Conservation (phyloP, 1,139 yeast species). For the Yamadazyma epiphylla region DNA sequence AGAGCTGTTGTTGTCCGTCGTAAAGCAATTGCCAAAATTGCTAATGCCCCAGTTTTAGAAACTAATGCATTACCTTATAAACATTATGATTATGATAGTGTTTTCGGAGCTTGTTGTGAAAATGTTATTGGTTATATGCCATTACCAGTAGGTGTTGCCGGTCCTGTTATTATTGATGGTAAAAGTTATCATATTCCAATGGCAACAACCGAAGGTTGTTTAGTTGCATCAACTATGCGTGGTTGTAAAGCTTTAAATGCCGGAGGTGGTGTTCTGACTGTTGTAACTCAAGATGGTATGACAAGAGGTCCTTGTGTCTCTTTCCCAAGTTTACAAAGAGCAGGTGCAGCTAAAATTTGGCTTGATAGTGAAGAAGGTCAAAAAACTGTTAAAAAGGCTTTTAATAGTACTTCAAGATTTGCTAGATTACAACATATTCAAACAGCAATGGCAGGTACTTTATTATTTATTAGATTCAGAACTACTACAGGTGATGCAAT, state of each 20-base stretch:
- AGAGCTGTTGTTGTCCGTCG: constrained; percentile 95
- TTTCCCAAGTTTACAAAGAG: constrained; percentile 75
- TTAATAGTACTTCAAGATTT: constrained; percentile 94
- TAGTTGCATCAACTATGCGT: constrained; percentile 97
- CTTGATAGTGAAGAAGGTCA: constrained; percentile 95
- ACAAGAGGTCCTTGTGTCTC: constrained; percentile 98
- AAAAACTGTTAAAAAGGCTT: constrained; percentile 74
- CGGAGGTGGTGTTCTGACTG: constrained; percentile 94
- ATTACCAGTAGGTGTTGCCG: constrained; percentile 95
- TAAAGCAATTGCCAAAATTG: constrained; percentile 78
- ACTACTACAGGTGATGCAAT: constrained; percentile 99
- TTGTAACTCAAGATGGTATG: constrained; percentile 95
- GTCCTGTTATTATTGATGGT: constrained; percentile 89
- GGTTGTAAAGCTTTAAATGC: constrained; percentile 98
- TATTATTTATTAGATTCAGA: constrained; percentile 83
- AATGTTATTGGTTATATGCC: constrained; percentile 97
- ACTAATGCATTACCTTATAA: constrained; percentile 71
- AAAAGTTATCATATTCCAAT: constrained; percentile 87
- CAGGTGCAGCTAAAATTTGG: constrained; percentile 96
- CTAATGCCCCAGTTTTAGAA: constrained; percentile 78
- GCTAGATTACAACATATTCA: constrained; percentile 89
- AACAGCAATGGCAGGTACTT: constrained; percentile 94
- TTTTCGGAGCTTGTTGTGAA: constrained; percentile 98
- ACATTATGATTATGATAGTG: constrained; percentile 89
- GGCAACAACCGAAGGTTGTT: constrained; percentile 99